phyloP scores from a whole-genome alignment of 768 basidiomycete species.

The Asterophora lycoperdoides region DNA sequence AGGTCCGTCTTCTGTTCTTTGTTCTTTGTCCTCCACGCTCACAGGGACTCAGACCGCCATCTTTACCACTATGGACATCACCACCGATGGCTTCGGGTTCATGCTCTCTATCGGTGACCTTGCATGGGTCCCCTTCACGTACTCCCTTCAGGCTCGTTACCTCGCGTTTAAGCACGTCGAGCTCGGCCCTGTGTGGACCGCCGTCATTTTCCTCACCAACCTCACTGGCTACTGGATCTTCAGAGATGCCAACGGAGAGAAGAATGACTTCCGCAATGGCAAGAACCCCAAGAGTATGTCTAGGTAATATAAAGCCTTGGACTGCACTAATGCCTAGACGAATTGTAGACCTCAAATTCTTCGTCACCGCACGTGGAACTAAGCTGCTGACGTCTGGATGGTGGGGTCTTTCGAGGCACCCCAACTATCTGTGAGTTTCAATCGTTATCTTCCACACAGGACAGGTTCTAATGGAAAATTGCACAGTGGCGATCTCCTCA shows the following conservation, averaged over 20 bases:
- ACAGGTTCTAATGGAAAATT: background rate
- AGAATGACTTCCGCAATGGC: constrained; percentile 93
- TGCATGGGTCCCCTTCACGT: constrained; percentile 91
- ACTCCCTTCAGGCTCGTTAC: constrained; percentile 90
- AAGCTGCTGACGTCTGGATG: constrained; percentile 93
- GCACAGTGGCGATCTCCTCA: constrained; percentile 45
- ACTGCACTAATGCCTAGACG: too few relatives aligned
- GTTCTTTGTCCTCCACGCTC: background rate
- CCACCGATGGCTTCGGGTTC: constrained; percentile 96
- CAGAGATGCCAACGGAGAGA: constrained; percentile 83
- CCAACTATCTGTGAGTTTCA: constrained; percentile 73
- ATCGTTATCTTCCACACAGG: background rate
- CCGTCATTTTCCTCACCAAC: constrained; percentile 61
- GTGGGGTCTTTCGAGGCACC: constrained; percentile 95
- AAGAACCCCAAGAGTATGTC: constrained; percentile 85
- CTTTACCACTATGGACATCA: constrained; percentile 96
- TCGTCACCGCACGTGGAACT: constrained; percentile 70
- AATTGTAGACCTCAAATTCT: constrained; percentile 14
- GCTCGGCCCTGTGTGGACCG: constrained; percentile 57
- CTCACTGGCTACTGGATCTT: constrained; percentile 87
- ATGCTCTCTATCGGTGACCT: constrained; percentile 96
- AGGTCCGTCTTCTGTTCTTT: constrained; percentile 44
- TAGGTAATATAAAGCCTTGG: background rate
- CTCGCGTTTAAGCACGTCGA: constrained; percentile 86
- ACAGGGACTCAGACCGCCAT: constrained; percentile 60